Percentiles rank a stretch among this genome's conserved stretches.
Conservation (phyloP, 805 yeast species). For the Schwanniomyces sp. region DNA sequence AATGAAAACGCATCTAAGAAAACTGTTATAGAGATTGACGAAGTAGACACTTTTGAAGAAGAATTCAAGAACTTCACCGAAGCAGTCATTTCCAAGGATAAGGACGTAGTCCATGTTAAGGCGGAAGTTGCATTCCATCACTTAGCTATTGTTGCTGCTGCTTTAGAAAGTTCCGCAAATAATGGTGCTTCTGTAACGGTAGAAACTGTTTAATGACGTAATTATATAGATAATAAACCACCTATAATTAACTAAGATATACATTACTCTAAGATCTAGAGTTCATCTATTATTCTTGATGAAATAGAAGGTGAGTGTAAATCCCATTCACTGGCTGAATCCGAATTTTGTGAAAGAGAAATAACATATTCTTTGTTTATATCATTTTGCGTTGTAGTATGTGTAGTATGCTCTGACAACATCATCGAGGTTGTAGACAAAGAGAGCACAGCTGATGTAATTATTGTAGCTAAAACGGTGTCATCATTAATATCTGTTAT, state of each 20-base stretch:
- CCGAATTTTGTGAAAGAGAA: conserved; percentile 1
- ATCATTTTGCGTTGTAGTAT: neutral
- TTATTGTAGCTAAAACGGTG: neutral
- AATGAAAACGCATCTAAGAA: conserved; percentile 54
- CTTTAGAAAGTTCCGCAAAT: conserved; percentile 63
- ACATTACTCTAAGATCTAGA: conserved; percentile 3
- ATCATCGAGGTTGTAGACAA: neutral
- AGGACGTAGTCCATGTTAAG: conserved; percentile 52
- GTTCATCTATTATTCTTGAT: conserved; percentile 10
- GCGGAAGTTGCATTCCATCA: conserved; percentile 90
- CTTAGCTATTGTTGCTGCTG: conserved; percentile 86
- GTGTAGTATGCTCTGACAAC: neutral
- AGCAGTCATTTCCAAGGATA: conserved; percentile 65
- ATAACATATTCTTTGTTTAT: conserved; percentile 6
- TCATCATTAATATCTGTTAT: neutral
- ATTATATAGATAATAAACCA: neutral
- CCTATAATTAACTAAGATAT: too few relatives aligned
- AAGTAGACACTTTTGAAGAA: conserved; percentile 41
- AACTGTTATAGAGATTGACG: conserved; percentile 37
- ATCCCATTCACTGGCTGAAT: neutral
- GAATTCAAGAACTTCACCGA: conserved; percentile 52
- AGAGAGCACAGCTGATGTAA: neutral
- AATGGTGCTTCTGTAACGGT: conserved; percentile 53
- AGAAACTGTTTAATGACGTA: conserved; percentile 22
- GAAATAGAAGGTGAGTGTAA: neutral